Conservation (phyloP, 2,329 filamentous ascomycete genomes). For the Mycosphaerella arachidis region DNA sequence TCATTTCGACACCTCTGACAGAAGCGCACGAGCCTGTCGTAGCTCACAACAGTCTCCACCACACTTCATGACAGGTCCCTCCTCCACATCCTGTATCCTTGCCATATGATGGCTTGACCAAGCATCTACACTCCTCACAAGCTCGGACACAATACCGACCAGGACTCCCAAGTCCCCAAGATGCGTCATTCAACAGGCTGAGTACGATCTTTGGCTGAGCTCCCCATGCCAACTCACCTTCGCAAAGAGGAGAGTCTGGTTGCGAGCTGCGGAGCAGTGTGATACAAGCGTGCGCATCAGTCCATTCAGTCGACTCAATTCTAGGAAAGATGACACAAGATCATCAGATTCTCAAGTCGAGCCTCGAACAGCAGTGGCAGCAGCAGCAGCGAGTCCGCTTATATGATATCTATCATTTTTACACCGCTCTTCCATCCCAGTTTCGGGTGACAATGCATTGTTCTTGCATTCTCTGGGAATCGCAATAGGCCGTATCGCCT, state of each 20-base stretch:
- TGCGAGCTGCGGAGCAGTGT: slow-evolving; percentile 13
- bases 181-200: background rate
- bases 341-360: background rate
- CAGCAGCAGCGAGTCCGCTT: slow-evolving; percentile 3
- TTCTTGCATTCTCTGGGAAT: slow-evolving; percentile 5
- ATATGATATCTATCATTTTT: slow-evolving; percentile 26
- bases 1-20: background rate
- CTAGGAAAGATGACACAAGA: slow-evolving; percentile 3
- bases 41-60: slow-evolving; percentile 13
- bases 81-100: background rate
- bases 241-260: background rate
- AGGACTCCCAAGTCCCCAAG: background rate
- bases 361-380: background rate
- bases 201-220: slow-evolving; percentile 4
- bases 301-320: background rate
- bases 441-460: slow-evolving; percentile 12
- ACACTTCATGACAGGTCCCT: slow-evolving; percentile 5
- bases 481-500: background rate
- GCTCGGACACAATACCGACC: background rate
- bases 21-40: slow-evolving; percentile 16
- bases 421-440: slow-evolving; percentile 12
- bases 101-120: background rate
- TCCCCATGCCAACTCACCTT: background rate
- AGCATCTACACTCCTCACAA: background rate
- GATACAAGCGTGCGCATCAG: slow-evolving; percentile 1